phyloP scores from a whole-genome alignment of 73 alveolate species.

The Urostyla sp. region DNA sequence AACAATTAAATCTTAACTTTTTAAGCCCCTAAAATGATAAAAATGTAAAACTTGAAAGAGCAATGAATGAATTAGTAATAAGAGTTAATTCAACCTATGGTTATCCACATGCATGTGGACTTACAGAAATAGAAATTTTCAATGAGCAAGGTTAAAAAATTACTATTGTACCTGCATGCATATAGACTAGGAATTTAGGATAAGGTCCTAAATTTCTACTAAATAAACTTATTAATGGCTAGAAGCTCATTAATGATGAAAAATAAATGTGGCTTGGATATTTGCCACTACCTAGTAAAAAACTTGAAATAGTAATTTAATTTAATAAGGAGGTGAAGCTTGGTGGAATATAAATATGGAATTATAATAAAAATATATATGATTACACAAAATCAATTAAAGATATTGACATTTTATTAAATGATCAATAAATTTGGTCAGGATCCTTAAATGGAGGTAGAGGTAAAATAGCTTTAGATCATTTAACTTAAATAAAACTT shows the following conservation, averaged over 20 bases:
- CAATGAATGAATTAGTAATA: slow-evolving; percentile 33
- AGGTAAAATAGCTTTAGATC: slow-evolving; percentile 76
- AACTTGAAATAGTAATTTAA: slow-evolving; percentile 73
- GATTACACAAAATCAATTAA: slow-evolving; percentile 85
- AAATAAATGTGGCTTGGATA: slow-evolving; percentile 86
- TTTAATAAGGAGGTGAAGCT: slow-evolving; percentile 49
- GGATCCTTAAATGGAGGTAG: slow-evolving; percentile 75
- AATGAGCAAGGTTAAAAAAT: slow-evolving; percentile 55
- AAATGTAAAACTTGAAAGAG: background rate
- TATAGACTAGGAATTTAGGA: slow-evolving; percentile 64
- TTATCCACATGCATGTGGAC: slow-evolving; percentile 78
- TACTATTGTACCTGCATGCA: slow-evolving; percentile 65
- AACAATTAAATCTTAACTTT: background rate
- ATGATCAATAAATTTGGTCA: slow-evolving; percentile 53
- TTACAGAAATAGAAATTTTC: slow-evolving; percentile 85
- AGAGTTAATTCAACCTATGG: slow-evolving; percentile 89
- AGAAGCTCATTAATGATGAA: slow-evolving; percentile 74
- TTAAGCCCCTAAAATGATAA: slow-evolving; percentile 10
- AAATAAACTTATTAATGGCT: slow-evolving; percentile 72
- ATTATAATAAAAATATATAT: slow-evolving; percentile 80
- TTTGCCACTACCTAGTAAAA: slow-evolving; percentile 81
- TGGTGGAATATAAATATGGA: slow-evolving; percentile 80
- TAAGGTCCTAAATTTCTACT: slow-evolving; percentile 65
- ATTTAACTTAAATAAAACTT: slow-evolving; percentile 66
- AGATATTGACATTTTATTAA: slow-evolving; percentile 70